Base-by-base conservation (phyloP, 2,329 filamentous ascomycete genomes). In the Torrubiella hemipterigena region DNA sequence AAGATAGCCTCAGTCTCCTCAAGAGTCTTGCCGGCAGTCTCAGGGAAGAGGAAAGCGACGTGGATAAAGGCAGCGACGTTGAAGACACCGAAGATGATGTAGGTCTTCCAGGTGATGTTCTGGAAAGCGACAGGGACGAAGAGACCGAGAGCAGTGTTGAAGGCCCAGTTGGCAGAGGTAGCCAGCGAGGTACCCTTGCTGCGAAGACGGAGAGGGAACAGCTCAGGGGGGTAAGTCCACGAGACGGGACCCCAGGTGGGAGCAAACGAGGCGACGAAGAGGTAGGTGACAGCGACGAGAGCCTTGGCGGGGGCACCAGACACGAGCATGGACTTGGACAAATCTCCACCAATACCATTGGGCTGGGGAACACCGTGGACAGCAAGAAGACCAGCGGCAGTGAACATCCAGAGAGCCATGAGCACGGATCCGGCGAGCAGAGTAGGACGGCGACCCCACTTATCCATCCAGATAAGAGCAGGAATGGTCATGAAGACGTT, bases 401-500 rank as follows among this genome's bases (percentile, higher is more conserved):
- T 52, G 22, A 65, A 71, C 46, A 73, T 70, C 40, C 64, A 81
- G 2, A 68, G 44, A 4, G 62, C 70, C 78, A 82, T 82, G 16
- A 77, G 71, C 14, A 77, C 56, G 21, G 64, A 71, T 35, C 78
- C 78, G n/a, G 66, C 54, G 29, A 81, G 71, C 36, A 83, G 66
- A 7, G 81, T 62, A 34, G 73, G 69, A 27, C 77, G 77, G 40
- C 82, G 81, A 28, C 83, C 83, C 74, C 78, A 83, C 33, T 66
- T 63, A 43, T 91, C 82, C 44, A 87, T 69, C 59, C 63, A 87
- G 34, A 87, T 55, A 16, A 89, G 65, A 2, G 81, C 81, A 0
- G 81, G 79, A 4, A 87, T 51, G 1, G 83, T 89, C 75, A 84
- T 82, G 31, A 77, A 37, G 2, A 89, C 81, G 51, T 87, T 87